Percentiles rank a stretch among this genome's conserved stretches.
These are phyloP conservation scores for Paraurostyla sp. DNA, from an alignment of 73 alveolate genomes.

Conservation along the genomic window DNA sequence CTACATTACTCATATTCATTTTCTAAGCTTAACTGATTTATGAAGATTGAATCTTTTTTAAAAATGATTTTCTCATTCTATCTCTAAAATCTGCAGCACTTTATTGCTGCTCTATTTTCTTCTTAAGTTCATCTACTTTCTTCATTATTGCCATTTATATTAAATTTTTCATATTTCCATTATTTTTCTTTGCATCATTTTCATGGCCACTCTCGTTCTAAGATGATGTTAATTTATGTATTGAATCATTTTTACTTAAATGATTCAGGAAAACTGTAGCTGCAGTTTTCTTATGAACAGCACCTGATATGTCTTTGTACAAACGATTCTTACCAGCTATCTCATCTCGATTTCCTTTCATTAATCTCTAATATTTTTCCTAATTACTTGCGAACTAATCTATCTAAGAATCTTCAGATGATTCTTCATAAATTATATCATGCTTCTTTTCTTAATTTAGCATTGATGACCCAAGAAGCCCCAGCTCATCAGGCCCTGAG, in stretches of 20 bases:
- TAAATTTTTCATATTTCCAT: not conserved
- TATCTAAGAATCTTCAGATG: not conserved
- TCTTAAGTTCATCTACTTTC: not conserved
- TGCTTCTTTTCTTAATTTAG: not conserved
- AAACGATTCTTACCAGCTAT: too few relatives aligned
- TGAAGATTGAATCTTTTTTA: not conserved
- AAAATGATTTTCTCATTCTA: not conserved
- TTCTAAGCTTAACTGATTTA: not conserved
- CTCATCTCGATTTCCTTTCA: not conserved
- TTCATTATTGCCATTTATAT: not conserved
- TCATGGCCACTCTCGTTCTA: not conserved
- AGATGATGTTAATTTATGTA: not conserved
- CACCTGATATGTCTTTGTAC: not conserved
- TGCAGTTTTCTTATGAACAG: not conserved
- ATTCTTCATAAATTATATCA: conserved; percentile 12
- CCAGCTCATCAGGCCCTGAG: conserved; percentile 16
- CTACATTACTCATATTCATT: not conserved
- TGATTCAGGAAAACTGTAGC: not conserved
- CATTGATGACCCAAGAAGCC: conserved; percentile 29
- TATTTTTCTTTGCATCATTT: not conserved
- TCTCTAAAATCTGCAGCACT: not conserved
- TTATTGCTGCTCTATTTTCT: not conserved
- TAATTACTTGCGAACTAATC: not conserved
- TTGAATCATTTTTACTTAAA: not conserved
- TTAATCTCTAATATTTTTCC: not conserved